These are phyloP conservation scores for Lactuca saligna DNA, from an alignment of 129 eudicot species.

Conservation along the genomic window DNA sequence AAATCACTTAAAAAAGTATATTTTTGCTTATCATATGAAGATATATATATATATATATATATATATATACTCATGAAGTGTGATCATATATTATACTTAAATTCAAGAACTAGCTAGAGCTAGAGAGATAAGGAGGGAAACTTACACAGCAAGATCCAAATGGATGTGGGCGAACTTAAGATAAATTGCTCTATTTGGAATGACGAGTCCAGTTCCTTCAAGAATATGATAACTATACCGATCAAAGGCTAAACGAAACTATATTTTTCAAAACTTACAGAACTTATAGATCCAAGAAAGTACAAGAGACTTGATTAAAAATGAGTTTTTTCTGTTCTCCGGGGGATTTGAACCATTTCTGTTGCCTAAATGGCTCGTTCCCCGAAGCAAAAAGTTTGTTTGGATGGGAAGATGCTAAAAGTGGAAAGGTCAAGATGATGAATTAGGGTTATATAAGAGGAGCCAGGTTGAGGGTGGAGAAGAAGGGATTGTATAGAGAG, in stretches of 20 bases:
- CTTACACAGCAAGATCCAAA: conserved; percentile 25
- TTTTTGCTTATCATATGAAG: neutral
- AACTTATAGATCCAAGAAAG: neutral
- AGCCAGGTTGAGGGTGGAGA: neutral
- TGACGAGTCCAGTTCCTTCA: conserved; percentile 8
- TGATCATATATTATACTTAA: neutral
- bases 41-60: conserved; percentile 3
- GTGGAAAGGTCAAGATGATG: conserved; percentile 37
- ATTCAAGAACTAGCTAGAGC: neutral
- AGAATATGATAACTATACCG: conserved; percentile 14
- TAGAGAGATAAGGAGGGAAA: neutral
- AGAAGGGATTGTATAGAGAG: conserved; percentile 4
- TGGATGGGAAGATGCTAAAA: conserved; percentile 13
- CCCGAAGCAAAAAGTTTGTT: conserved; percentile 6
- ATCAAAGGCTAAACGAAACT: neutral
- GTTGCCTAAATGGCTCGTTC: conserved; percentile 3
- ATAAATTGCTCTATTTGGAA: conserved; percentile 4
- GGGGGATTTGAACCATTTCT: conserved; percentile 15
- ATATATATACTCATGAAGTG: neutral
- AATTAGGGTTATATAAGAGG: conserved; percentile 35
- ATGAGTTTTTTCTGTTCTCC: neutral
- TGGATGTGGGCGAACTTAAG: neutral
- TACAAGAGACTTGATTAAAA: neutral
- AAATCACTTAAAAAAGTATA: neutral
- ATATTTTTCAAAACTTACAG: conserved; percentile 14